These are phyloP conservation scores for Yamadazyma membranifaciens DNA, from an alignment of 1,139 yeast genomes.

Conservation along the genomic window DNA sequence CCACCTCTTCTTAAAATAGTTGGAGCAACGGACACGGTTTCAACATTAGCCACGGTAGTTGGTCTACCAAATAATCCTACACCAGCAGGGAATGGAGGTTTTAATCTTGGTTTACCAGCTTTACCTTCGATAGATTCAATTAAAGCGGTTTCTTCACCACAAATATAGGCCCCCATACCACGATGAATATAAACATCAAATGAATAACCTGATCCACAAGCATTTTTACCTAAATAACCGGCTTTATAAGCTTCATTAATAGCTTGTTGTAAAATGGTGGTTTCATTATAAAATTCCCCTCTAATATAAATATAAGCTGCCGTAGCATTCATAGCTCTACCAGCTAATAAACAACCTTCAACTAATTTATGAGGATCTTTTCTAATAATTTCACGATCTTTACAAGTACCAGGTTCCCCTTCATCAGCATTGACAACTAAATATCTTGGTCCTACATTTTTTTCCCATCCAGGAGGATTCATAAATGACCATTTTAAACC, in stretches of 20 bases:
- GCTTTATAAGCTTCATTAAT: constrained; percentile 83
- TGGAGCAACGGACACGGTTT: constrained; percentile 86
- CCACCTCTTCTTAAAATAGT: constrained; percentile 87
- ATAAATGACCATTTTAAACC: constrained; percentile 90
- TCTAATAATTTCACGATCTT: constrained; percentile 84
- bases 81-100: constrained; percentile 95
- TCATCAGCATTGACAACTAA: constrained; percentile 89
- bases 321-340: constrained; percentile 89
- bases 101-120: constrained; percentile 88
- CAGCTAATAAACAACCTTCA: constrained; percentile 84
- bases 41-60: constrained; percentile 84
- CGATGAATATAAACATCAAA: constrained; percentile 82
- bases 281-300: constrained; percentile 85
- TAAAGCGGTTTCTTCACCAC: constrained; percentile 89
- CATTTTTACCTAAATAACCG: constrained; percentile 77
- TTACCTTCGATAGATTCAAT: constrained; percentile 88
- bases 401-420: constrained; percentile 93
- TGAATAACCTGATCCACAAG: constrained; percentile 83
- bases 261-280: constrained; percentile 68
- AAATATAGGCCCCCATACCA: constrained; percentile 89
- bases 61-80: constrained; percentile 90
- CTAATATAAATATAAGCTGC: constrained; percentile 89
- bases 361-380: constrained; percentile 88
- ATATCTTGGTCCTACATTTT: constrained; percentile 80
- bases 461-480: constrained; percentile 96